Base-by-base conservation (phyloP, 345 rosid genomes). In the Populus alba region DNA sequence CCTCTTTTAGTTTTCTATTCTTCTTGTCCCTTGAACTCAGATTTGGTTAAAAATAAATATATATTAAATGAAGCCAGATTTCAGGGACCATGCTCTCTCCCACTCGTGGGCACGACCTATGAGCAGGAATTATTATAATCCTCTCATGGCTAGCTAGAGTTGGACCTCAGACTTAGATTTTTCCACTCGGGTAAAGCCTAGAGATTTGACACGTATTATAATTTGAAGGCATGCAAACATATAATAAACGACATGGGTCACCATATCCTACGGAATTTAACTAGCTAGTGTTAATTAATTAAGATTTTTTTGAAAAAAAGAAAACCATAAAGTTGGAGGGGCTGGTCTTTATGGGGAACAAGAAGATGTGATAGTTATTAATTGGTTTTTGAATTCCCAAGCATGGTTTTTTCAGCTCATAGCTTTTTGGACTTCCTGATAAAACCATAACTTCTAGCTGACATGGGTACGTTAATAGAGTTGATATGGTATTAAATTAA, bases 91-190 rank as follows among this genome's bases (percentile, higher is more conserved):
- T 87, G 93, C 83, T 72, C 23, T 57, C 66, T 63, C 29, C 88
- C 87, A 87, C 83, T 82, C 87, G 85, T 83, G 84, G 83, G 83
- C 88, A 86, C 89, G 88, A 85, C 88, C 86, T 66, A 3, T 62
- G 63, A 78, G 76, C 73, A 81, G 53, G 47, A 10, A 39, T 47
- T 77, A 17, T 70, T 83, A 80, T 81, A 70, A 25, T 75, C 12
- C 9, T 59, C 65, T 59, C 27, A 47, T 27, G 3, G 29, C 16
- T n/a, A n/a, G 16, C 65, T 23, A 12, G 2, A 43, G 7, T 22
- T 66, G 71, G 57, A 70, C 37, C 35, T 66, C 51, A 5, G 63
- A 49, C 69, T 75, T 7, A 25, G 70, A 81, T 79, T 68, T 65
- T 41, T 45, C 47, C 27, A 16, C 55, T 7, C 15, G 3, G 8